Conservation (phyloP, 2,329 filamentous ascomycete genomes). For the Aureobasidium lini region DNA sequence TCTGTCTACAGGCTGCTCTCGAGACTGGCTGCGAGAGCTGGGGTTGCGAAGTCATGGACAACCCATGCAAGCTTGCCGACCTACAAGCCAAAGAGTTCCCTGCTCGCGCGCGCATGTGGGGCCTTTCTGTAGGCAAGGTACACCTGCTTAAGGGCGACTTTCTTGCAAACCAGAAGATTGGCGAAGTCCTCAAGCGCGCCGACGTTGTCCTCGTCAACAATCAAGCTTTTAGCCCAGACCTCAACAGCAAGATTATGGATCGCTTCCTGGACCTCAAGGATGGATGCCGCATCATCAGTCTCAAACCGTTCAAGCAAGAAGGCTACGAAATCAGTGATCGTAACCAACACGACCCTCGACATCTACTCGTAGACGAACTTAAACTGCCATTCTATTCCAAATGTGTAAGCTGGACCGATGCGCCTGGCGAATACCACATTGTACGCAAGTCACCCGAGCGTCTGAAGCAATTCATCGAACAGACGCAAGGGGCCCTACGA, state of each 20-base stretch:
- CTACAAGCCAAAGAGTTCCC: conserved; percentile 76
- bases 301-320: conserved; percentile 83
- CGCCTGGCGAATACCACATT: conserved; percentile 79
- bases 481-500: background rate
- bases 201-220: conserved; percentile 99
- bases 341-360: conserved; percentile 73
- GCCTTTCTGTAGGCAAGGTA: conserved; percentile 70
- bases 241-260: conserved; percentile 77
- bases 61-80: conserved; percentile 74
- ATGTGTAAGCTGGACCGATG: conserved; percentile 83
- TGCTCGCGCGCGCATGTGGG: conserved; percentile 84
- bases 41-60: conserved; percentile 94
- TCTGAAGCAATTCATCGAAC: background rate
- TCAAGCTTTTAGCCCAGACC: conserved; percentile 81
- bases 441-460: conserved; percentile 53
- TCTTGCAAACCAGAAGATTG: conserved; percentile 62
- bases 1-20: conserved; percentile 86
- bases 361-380: conserved; percentile 69
- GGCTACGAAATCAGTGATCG: conserved; percentile 65
- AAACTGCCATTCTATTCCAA: conserved; percentile 60
- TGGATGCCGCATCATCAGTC: conserved; percentile 80
- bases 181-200: conserved; percentile 67
- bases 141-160: conserved; percentile 79
- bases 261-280: conserved; percentile 92
- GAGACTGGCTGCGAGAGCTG: conserved; percentile 91